These are phyloP conservation scores for Fomitopsis pinicola DNA, from an alignment of 1,284 basidiomycete genomes.

Conservation along the genomic window DNA sequence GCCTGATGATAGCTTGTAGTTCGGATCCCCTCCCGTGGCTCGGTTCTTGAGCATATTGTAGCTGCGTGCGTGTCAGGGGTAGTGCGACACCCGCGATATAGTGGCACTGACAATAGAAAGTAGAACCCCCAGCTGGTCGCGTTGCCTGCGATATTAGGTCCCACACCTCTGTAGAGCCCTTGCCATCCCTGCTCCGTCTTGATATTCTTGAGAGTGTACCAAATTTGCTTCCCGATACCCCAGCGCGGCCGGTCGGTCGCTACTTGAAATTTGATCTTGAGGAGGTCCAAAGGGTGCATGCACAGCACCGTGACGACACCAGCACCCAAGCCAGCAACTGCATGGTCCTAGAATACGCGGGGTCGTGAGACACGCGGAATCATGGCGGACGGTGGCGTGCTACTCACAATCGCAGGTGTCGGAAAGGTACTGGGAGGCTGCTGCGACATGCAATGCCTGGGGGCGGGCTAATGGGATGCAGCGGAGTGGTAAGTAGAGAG, in stretches of 20 bases:
- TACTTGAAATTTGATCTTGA: conserved; percentile 97
- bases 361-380: not conserved
- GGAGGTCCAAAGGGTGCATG: conserved; percentile 97
- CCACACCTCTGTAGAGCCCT: conserved; percentile 89
- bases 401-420: conserved; percentile 54
- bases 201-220: conserved; percentile 71
- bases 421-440: conserved; percentile 63
- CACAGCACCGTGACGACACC: conserved; percentile 91
- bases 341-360: conserved; percentile 70
- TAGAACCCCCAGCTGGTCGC: conserved; percentile 98
- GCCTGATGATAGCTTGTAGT: conserved; percentile 63
- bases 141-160: conserved; percentile 92
- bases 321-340: conserved; percentile 89
- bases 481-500: not conserved
- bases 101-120: conserved; percentile 84
- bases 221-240: conserved; percentile 77
- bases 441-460: conserved; percentile 13
- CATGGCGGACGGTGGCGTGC: not conserved
- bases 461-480: conserved; percentile 1
- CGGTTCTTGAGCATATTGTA: conserved; percentile 94
- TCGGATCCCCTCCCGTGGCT: conserved; percentile 55
- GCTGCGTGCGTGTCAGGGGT: conserved; percentile 37
- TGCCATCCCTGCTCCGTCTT: conserved; percentile 74
- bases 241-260: conserved; percentile 61
- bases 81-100: not conserved